A percentile compares a stretch with the other conserved stretches of the same genome.
These are phyloP conservation scores for Arxiozyma telluris DNA, from an alignment of 1,139 yeast genomes.

Conservation along the genomic window DNA sequence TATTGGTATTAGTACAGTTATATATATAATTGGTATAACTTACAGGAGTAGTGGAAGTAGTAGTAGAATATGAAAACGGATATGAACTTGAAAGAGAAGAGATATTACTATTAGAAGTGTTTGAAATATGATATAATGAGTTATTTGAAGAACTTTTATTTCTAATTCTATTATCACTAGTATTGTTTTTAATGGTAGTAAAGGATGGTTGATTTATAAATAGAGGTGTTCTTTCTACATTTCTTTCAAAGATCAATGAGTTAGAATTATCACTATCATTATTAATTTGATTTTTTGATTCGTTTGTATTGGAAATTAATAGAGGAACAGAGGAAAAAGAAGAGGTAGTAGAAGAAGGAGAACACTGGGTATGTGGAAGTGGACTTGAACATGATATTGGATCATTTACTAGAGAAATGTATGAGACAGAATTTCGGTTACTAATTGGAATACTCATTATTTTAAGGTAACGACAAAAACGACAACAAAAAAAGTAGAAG, in stretches of 20 bases:
- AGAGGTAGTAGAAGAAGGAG: neutral
- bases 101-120: conserved; percentile 1
- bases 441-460: neutral
- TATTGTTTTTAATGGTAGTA: neutral
- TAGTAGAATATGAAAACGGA: neutral
- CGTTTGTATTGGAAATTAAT: neutral
- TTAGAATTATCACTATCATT: neutral
- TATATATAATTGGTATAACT: neutral
- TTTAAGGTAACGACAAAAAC: too few species aligned
- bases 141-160: neutral
- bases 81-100: conserved; percentile 1
- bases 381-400: neutral
- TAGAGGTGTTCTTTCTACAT: conserved; percentile 45
- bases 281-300: conserved; percentile 3
- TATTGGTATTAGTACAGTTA: neutral
- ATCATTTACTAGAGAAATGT: neutral
- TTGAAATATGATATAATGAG: neutral
- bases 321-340: neutral
- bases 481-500: too few species aligned
- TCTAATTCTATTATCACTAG: neutral
- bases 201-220: neutral
- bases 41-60: too few species aligned
- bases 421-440: neutral
- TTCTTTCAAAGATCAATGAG: conserved; percentile 48
- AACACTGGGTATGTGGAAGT: neutral